A percentile compares a stretch with the other conserved stretches of the same genome.
phyloP scores from a whole-genome alignment of 2,329 filamentous ascomycete species.

The Monilinia vaccinii-corymbosi region DNA sequence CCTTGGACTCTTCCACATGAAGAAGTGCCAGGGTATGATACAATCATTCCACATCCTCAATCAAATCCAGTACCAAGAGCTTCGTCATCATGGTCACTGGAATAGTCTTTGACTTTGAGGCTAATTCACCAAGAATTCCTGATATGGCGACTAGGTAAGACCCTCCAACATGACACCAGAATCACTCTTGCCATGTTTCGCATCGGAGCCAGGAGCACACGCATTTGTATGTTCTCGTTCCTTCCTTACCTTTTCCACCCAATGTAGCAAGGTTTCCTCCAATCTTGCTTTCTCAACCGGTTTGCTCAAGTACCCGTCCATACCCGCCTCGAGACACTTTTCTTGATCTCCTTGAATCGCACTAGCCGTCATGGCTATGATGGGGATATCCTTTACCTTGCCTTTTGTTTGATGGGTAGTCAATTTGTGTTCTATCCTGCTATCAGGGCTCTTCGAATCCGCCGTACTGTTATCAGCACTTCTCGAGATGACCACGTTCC shows the following conservation, averaged over 20 bases:
- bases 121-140: not conserved
- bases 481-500: not conserved
- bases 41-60: not conserved
- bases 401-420: conserved; percentile 13
- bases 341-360: conserved; percentile 39
- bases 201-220: not conserved
- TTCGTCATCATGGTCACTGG: not conserved
- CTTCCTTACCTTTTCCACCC: conserved; percentile 10
- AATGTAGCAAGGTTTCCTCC: conserved; percentile 22
- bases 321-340: conserved; percentile 41
- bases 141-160: not conserved
- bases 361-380: conserved; percentile 43
- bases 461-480: not conserved
- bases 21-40: not conserved
- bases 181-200: not conserved
- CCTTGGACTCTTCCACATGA: not conserved
- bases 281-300: conserved; percentile 31
- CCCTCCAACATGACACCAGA: not conserved
- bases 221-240: not conserved
- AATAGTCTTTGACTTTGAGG: not conserved
- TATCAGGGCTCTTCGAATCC: conserved; percentile 14
- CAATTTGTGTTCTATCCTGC: not conserved
- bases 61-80: not conserved
- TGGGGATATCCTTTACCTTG: conserved; percentile 32
- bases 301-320: conserved; percentile 45